These are phyloP conservation scores for Murraya koenigii DNA, from an alignment of 345 rosid species.

Conservation along the genomic window DNA sequence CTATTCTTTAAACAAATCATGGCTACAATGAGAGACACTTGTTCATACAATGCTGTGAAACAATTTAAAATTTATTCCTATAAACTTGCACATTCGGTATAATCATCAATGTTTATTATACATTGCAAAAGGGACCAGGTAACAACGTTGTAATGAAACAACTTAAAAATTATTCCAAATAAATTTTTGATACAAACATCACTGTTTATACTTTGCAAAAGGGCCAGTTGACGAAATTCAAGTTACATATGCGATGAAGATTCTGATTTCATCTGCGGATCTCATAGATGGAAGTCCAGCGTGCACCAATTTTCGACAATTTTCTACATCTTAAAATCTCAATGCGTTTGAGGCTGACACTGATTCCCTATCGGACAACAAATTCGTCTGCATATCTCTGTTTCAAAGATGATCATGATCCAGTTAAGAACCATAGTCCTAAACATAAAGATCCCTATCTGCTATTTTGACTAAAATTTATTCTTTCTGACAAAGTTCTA, in stretches of 20 bases:
- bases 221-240: neutral
- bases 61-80: neutral
- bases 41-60: too few relatives aligned
- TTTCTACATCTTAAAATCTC: too few relatives aligned
- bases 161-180: neutral
- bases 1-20: neutral
- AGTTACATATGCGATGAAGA: neutral
- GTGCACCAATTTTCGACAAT: neutral
- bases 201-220: neutral
- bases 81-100: neutral
- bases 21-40: neutral
- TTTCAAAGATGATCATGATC: neutral
- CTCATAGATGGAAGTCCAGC: neutral
- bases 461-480: neutral
- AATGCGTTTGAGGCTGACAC: neutral
- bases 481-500: neutral
- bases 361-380: neutral
- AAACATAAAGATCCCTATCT: neutral
- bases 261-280: neutral
- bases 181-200: neutral
- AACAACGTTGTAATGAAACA: neutral
- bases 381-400: conserved; percentile 7
- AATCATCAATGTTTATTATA: neutral
- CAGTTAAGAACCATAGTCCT: neutral
- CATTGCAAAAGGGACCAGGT: neutral